Base-by-base conservation (phyloP, 768 basidiomycete species). In the Filobasidium wieringae region DNA sequence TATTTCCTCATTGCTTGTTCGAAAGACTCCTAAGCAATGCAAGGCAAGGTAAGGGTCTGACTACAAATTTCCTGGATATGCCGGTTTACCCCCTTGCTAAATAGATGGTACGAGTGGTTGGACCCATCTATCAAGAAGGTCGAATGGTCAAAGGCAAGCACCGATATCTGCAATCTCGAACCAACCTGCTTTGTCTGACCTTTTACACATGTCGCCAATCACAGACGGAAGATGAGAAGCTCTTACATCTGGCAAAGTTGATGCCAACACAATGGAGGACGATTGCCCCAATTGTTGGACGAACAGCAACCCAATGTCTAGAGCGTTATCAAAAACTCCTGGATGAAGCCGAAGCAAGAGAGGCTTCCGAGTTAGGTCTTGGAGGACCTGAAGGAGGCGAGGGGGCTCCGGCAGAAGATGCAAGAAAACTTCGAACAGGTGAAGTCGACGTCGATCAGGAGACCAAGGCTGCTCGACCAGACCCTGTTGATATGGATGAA, bases 191-290 rank as follows among this genome's bases (percentile, higher is more conserved):
- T 15, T 30, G n/a, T n/a, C n/a, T n/a, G n/a, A n/a, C n/a, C 9
- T 34, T 31, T 26, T 57, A 51, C 11, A n/a, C 17, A 37, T 17
- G 14, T 22, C 4, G 43, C n/a, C 53, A 2, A 43, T 17, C 17
- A 26, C 37, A 92, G 88, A 89, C 87, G 17, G 95, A 99, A 76
- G 95, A 99, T 76, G 95, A 97, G 77, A 99, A 97, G 74, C 81
- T 99, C 2, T 79, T 99, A 11, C 92, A 97, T 72, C 82, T 97
- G 24, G 95, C 95, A 40, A 97, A 96, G 75, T 79, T 97, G 59
- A 99, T 97, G 91, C 95, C 95, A 0, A 97, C 95, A 0, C 95
- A 99, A 78, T 99, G 95, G 95, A 85, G 95, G 29, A 96, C 95
- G 24, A 93, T 99, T 65, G 92, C 95, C 4, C 95, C 95, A 51